Base-by-base conservation (phyloP, 495 filamentous ascomycete species). In the Chaetomium cochliodes region DNA sequence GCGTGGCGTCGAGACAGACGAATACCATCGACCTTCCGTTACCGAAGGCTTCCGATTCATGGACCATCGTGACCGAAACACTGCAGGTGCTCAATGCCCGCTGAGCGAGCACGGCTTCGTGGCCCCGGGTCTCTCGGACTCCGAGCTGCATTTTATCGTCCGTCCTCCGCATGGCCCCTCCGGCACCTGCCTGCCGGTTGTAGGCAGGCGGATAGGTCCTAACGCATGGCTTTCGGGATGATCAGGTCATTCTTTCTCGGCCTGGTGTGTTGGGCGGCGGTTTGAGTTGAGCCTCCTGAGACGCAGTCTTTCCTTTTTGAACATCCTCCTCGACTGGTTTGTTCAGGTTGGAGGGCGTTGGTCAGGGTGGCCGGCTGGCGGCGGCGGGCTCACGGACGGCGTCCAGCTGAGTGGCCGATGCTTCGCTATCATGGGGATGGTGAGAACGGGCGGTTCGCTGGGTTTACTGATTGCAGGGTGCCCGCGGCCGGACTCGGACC, bases 341-440 rank as follows among this genome's bases (percentile, higher is more conserved):
- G 20, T 26, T 53, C 56, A 54, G 18, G n/a, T 55, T 23, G 39
- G 26, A 7, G 20, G 46, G 28, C 37, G 13, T 44, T 53, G 37
- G 9, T 39, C 54, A n/a, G 60, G 54, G 16, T 60, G 53, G 11
- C 47, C 12, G 8, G 42, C 52, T 4, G 41, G 39, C n/a, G 18
- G 2, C 20, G 46, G 46, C 8, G 46, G 41, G 13, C 58, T 39
- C 26, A 23, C 12, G n/a, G 65, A 60, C 12, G 65, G 57, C 25
- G 59, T 61, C 7, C 67, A 65, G 41, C 65, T 68, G 0, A 67
- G 73, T 4, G 76, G 72, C 41, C 66, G 58, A 20, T 67, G 64
- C 47, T 71, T 70, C 22, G 74, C 67, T 6, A 66, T 71, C 30
- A 62, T 59, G 20, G 74, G 74, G n/a, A 75, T 51, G 12, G 70